A percentile compares a stretch with the other conserved stretches of the same genome.
Evolutionary conservation across 805 yeast genomes (phyloP).

Genomic region (Hemisphaericaspora nanyangensis): DNA sequence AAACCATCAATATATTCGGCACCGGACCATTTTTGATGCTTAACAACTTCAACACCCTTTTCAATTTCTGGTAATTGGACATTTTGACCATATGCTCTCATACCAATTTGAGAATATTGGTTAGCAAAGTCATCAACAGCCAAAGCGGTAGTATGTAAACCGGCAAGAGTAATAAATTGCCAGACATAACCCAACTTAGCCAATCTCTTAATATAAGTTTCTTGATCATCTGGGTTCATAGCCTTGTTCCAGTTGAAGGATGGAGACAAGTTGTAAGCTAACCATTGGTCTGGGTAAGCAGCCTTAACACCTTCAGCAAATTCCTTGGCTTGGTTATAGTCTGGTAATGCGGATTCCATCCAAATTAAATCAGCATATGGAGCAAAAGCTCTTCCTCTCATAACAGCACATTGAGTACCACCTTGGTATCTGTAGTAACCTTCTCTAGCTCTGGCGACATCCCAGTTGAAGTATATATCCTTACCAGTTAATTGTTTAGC

Average conservation of each 20-base stretch:
- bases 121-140: slow-evolving; percentile 83
- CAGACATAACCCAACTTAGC: slow-evolving; percentile 90
- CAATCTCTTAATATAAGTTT: slow-evolving; percentile 82
- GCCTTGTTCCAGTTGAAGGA: slow-evolving; percentile 98
- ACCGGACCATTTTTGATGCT: slow-evolving; percentile 99
- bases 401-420: slow-evolving; percentile 95
- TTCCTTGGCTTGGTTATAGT: slow-evolving; percentile 88
- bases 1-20: slow-evolving; percentile 93
- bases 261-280: slow-evolving; percentile 94
- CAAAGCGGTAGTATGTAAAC: slow-evolving; percentile 92
- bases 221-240: slow-evolving; percentile 82
- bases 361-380: slow-evolving; percentile 94
- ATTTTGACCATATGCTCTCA: slow-evolving; percentile 90
- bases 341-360: slow-evolving; percentile 98
- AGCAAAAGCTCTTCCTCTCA: slow-evolving; percentile 92
- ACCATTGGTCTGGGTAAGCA: slow-evolving; percentile 85
- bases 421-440: slow-evolving; percentile 96
- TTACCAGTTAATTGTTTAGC: slow-evolving; percentile 75
- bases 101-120: slow-evolving; percentile 75
- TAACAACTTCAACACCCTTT: slow-evolving; percentile 87
- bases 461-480: slow-evolving; percentile 92
- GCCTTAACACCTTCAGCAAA: slow-evolving; percentile 89
- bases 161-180: slow-evolving; percentile 97
- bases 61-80: slow-evolving; percentile 88
- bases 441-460: slow-evolving; percentile 89